A percentile compares a stretch with the other conserved stretches of the same genome.
These are phyloP conservation scores for Cytospora piceicola DNA, from an alignment of 2,329 filamentous ascomycete genomes.

Conservation along the genomic window DNA sequence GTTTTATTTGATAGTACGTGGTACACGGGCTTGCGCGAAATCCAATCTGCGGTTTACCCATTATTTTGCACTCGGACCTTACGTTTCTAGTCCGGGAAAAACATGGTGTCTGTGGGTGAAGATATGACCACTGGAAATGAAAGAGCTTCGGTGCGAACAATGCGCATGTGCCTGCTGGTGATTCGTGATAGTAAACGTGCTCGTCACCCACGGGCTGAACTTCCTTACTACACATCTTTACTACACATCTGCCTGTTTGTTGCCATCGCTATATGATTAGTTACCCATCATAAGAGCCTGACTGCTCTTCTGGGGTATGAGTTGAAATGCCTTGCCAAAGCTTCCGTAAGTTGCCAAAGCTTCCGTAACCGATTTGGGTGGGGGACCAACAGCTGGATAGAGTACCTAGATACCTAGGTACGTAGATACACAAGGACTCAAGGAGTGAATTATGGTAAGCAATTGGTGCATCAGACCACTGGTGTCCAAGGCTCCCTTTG, in stretches of 20 bases:
- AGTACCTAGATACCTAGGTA: too few species aligned
- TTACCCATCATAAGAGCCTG: background rate
- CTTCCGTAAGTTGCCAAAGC: too few species aligned
- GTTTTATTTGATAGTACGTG: slow-evolving; percentile 30
- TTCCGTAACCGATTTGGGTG: background rate
- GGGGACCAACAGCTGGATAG: background rate
- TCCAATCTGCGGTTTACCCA: slow-evolving; percentile 26
- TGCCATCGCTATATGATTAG: background rate
- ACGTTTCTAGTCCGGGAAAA: slow-evolving; percentile 7
- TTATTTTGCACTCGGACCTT: slow-evolving; percentile 19
- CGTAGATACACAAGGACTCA: too few species aligned
- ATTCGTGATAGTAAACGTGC: slow-evolving; percentile 27
- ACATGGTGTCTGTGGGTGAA: slow-evolving; percentile 4
- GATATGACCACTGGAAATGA: slow-evolving; percentile 16
- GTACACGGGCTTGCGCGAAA: slow-evolving; percentile 26
- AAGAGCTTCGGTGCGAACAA: background rate
- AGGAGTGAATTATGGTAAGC: background rate
- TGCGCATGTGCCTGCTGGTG: slow-evolving; percentile 9
- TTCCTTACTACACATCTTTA: background rate
- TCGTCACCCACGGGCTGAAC: background rate
- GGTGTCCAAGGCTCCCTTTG: background rate
- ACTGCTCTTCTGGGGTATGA: background rate
- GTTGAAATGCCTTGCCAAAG: background rate
- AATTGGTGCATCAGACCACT: background rate
- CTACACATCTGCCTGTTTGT: background rate